Evolutionary conservation across 768 basidiomycete genomes (phyloP), one percentile per base, ranked within the genome.

Genomic region (Sporobolomyces pararoseus): DNA sequence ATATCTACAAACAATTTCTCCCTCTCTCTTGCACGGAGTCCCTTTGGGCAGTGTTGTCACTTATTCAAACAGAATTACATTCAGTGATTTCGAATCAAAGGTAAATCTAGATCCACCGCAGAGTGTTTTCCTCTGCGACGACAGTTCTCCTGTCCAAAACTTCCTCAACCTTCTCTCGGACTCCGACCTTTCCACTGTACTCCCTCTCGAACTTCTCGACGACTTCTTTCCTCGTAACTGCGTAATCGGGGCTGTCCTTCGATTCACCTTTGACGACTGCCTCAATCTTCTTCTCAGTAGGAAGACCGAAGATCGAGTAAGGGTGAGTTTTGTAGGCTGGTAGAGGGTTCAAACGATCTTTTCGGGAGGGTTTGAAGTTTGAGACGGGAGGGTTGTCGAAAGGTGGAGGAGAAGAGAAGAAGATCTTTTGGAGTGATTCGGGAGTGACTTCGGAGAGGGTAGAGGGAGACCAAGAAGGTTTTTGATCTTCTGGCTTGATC

Each of bases 81-180:
- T 47, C 46, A 6, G 16, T 47, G 7, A 17, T 23, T 47, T 47
- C 46, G 7, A 13, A 42, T 47, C 46, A 16, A 7, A 7, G 46
- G 16, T 47, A 13, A 6, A 12, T 47, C 46, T 57, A 70, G 10
- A 66, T 42, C 77, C 77, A 77, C 64, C 66, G 68, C 37, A 77
- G 49, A 31, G 70, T 75, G 58, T 66, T 63, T 35, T 74, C 68
- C 21, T 77, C 63, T 7, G 44, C 66, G 3, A 55, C 78, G 47
- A 83, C 82, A 76, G 89, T 91, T 76, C 82, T 84, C 75, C 91
- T 86, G 65, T 81, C 77, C 17, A 89, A 83, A 54, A 96, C 86
- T 72, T 93, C 91, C 42, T 84, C 72, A 27, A 95, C 82, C 80
- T 93, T 96, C 75, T 87, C 87, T 75, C 80, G 82, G 3, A 90